Evolutionary conservation across 176 grass and related monocot species (phyloP).

Genomic region (Phoenix roebelenii): DNA sequence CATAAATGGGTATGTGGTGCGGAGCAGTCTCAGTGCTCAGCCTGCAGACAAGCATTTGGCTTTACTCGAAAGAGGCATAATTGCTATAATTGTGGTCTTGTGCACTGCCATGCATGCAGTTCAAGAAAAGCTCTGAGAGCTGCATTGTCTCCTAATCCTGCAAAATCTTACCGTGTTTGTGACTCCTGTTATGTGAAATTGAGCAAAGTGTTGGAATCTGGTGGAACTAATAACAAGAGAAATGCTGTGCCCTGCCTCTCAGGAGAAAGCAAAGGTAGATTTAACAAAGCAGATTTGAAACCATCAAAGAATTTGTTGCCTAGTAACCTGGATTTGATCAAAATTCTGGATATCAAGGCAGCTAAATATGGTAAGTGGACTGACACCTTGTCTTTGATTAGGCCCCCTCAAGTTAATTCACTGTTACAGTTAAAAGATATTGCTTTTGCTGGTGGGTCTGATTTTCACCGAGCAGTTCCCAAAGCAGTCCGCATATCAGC

Average conservation of each 20-base stretch:
- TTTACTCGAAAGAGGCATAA: constrained; percentile 92
- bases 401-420: constrained; percentile 50
- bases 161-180: constrained; percentile 86
- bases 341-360: constrained; percentile 69
- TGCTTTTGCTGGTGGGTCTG: constrained; percentile 52
- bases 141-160: constrained; percentile 66
- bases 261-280: constrained; percentile 41
- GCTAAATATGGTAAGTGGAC: constrained; percentile 57
- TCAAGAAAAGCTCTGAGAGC: constrained; percentile 68
- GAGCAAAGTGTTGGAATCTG: constrained; percentile 47
- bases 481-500: constrained; percentile 41
- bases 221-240: constrained; percentile 52
- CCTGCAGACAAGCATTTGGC: constrained; percentile 82
- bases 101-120: constrained; percentile 74
- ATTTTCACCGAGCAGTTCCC: constrained; percentile 54
- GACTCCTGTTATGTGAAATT: constrained; percentile 89
- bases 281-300: constrained; percentile 34
- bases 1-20: constrained; percentile 67
- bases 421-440: constrained; percentile 73
- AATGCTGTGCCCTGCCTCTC: constrained; percentile 34
- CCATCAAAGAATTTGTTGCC: constrained; percentile 40
- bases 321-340: constrained; percentile 78
- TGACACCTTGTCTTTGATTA: constrained; percentile 44
- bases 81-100: constrained; percentile 88
- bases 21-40: constrained; percentile 71